Base-by-base conservation (phyloP, 306 rosid genomes). In the Arachis stenosperma region DNA sequence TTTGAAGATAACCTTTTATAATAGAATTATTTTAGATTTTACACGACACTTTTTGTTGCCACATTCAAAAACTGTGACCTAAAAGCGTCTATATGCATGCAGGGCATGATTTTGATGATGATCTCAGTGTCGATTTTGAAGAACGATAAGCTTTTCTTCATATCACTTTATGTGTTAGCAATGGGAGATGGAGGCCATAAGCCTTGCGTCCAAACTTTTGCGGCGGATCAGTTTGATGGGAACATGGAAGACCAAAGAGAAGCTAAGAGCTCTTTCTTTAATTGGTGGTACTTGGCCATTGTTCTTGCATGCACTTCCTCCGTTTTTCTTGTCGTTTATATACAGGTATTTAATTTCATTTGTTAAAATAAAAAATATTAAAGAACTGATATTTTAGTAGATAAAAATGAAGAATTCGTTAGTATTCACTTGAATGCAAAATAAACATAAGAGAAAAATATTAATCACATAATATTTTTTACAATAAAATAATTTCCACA, bases 191-290 rank as follows among this genome's bases (percentile, higher is more conserved):
- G 89, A 0, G 92, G 89, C 1, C 89, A 85, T 65, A 80, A 54
- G 76, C 92, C 92, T 0, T 85, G 89, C 15, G 90, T 81, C 3
- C 89, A 85, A 50, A 88, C 92, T 1, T 85, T 88, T 42, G 92
- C 92, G 4, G 92, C 92, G 17, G 89, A 85, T 61, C 89, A 88
- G 42, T 88, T 85, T 27, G 76, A 81, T 8, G 89, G 83, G 14
- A 72, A 64, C 37, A 50, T 89, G 1, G 43, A 67, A 9, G 86
- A 74, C 61, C 73, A 81, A 52, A 88, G 76, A 44, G 46, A 53
- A 27, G 67, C 30, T 43, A 85, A 83, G 76, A 83, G 88, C 65
- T 83, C 89, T 3, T 83, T 85, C 78, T 83, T 75, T 71, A 88
- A 88, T 54, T 88, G 84, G 87, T 88, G 92, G 89, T 85, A 46